A percentile compares a stretch with the other conserved stretches of the same genome.
Evolutionary conservation across 2,329 filamentous ascomycete genomes (phyloP).

Genomic region (Aspergillus novoparasiticus): DNA sequence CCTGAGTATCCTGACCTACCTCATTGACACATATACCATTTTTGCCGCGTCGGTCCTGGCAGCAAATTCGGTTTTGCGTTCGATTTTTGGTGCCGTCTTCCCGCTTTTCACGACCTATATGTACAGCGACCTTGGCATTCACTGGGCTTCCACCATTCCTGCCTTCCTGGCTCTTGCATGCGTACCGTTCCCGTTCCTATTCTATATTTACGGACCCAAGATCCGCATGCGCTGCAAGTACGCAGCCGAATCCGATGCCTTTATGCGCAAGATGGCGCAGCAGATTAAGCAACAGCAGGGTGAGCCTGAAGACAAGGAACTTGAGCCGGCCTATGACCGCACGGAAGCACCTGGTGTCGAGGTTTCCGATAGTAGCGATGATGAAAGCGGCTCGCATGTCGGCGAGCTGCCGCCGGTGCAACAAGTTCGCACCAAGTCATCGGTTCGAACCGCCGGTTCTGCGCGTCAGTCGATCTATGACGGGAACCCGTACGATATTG

Average conservation of each 20-base stretch:
- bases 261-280: conserved; percentile 40
- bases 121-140: conserved; percentile 49
- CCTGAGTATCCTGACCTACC: conserved; percentile 45
- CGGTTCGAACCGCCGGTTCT: conserved; percentile 27
- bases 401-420: conserved; percentile 22
- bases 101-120: conserved; percentile 52
- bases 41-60: conserved; percentile 47
- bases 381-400: conserved; percentile 24
- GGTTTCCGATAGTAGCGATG: conserved; percentile 25
- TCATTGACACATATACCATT: conserved; percentile 48
- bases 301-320: conserved; percentile 19
- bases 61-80: conserved; percentile 51
- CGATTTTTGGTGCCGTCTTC: conserved; percentile 51
- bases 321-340: conserved; percentile 30
- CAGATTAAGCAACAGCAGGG: conserved; percentile 18
- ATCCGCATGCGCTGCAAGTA: conserved; percentile 48
- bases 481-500: conserved; percentile 48
- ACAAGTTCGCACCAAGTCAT: conserved; percentile 33
- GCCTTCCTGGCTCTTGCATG: conserved; percentile 50
- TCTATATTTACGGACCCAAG: conserved; percentile 45
- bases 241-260: conserved; percentile 39
- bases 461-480: conserved; percentile 39
- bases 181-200: conserved; percentile 48
- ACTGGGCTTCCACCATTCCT: conserved; percentile 51
- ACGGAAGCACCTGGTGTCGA: conserved; percentile 35